phyloP scores from a whole-genome alignment of 2,329 filamentous ascomycete species.

The Teratosphaeria epicoccoides region DNA sequence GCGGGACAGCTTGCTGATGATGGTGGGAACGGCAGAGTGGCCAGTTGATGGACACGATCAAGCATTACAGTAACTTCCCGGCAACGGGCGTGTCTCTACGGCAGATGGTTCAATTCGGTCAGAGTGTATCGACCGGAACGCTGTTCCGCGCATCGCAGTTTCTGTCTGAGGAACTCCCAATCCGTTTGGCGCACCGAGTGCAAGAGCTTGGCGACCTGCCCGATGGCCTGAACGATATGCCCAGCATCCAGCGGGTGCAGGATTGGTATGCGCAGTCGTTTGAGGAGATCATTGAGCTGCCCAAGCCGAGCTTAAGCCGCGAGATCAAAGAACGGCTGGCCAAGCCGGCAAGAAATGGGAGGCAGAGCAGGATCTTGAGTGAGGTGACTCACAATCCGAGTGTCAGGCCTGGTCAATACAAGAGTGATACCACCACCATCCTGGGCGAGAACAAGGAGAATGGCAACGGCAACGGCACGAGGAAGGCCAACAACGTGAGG shows the following conservation, averaged over 20 bases:
- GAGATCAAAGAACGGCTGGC: slow-evolving; percentile 73
- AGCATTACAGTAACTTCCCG: slow-evolving; percentile 57
- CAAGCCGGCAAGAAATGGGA: slow-evolving; percentile 51
- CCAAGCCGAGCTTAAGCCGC: slow-evolving; percentile 62
- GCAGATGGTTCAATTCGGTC: slow-evolving; percentile 98
- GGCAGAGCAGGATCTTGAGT: slow-evolving; percentile 57
- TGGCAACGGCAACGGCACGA: slow-evolving; percentile 41
- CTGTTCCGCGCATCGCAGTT: slow-evolving; percentile 97
- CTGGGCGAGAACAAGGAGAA: slow-evolving; percentile 18
- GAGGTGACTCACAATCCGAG: slow-evolving; percentile 86
- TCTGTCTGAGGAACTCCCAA: slow-evolving; percentile 93
- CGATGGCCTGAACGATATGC: slow-evolving; percentile 96
- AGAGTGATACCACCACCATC: slow-evolving; percentile 12
- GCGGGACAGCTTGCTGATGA: slow-evolving; percentile 9
- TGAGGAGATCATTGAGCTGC: slow-evolving; percentile 90
- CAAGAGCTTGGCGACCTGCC: slow-evolving; percentile 86
- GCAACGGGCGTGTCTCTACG: slow-evolving; percentile 91
- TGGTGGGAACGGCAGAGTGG: slow-evolving; percentile 7
- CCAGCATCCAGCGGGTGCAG: slow-evolving; percentile 85
- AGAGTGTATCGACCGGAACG: slow-evolving; percentile 83
- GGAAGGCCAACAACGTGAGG: slow-evolving; percentile 39
- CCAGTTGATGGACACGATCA: slow-evolving; percentile 23
- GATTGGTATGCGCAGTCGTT: slow-evolving; percentile 99
- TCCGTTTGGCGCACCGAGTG: slow-evolving; percentile 89
- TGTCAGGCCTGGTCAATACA: slow-evolving; percentile 71